Percentiles rank a stretch among this genome's conserved stretches.
These are phyloP conservation scores for Bruguiera parviflora DNA, from an alignment of 345 rosid genomes.

Conservation along the genomic window DNA sequence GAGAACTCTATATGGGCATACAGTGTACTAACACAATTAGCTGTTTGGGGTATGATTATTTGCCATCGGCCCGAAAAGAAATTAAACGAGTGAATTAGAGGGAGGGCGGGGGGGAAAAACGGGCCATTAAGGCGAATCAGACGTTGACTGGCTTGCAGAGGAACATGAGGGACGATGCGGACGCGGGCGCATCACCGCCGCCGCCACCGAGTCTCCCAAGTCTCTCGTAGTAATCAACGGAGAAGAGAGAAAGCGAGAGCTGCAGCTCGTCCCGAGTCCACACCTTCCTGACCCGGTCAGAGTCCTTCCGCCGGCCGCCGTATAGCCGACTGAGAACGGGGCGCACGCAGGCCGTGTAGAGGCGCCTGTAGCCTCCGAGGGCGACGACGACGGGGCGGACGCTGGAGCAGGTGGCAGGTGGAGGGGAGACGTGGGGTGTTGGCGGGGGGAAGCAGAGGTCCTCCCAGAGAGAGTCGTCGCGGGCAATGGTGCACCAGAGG, in stretches of 20 bases:
- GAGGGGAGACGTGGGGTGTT: conserved; percentile 47
- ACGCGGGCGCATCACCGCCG: conserved; percentile 16
- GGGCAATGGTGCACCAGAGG: conserved; percentile 71
- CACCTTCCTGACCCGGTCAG: conserved; percentile 22
- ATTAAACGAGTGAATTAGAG: no score
- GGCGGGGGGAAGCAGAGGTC: conserved; percentile 81
- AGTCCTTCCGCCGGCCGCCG: neutral
- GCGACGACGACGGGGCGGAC: conserved; percentile 74
- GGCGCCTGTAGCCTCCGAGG: conserved; percentile 85
- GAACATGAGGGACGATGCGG: conserved; percentile 82
- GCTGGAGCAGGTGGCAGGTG: conserved; percentile 43
- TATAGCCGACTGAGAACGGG: conserved; percentile 54
- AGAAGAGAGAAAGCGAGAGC: conserved; percentile 81
- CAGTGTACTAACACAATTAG: no score
- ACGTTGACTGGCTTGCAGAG: conserved; percentile 85
- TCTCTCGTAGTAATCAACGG: conserved; percentile 78
- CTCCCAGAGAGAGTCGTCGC: conserved; percentile 83
- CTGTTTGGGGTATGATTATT: no score
- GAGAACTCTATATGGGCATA: no score
- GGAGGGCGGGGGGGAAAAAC: neutral
- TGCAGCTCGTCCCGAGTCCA: conserved; percentile 69
- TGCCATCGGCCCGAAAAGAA: no score
- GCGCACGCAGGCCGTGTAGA: conserved; percentile 73
- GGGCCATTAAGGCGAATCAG: conserved; percentile 26
- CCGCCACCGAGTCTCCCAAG: conserved; percentile 43